Conservation (phyloP, 2,329 filamentous ascomycete species). For the Clarireedia paspali region DNA sequence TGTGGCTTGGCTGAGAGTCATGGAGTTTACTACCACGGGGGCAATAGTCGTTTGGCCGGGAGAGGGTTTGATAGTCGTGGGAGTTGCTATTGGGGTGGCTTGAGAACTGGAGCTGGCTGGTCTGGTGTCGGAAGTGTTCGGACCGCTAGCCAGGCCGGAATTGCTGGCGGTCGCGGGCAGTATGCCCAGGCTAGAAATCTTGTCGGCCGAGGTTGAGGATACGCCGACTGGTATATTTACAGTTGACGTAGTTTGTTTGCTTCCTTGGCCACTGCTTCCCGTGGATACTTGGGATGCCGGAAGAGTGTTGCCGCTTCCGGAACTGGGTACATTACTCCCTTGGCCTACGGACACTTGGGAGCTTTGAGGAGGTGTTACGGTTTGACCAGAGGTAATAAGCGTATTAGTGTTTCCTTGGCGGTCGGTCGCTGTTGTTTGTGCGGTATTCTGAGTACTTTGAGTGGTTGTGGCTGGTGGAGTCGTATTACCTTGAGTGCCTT, state of each 20-base stretch:
- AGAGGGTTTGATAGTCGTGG: constrained; percentile 3
- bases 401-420: background rate
- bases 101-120: background rate
- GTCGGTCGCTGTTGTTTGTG: background rate
- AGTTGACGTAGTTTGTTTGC: background rate
- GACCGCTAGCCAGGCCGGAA: background rate
- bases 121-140: background rate
- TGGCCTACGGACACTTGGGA: too few species aligned
- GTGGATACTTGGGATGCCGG: too few species aligned
- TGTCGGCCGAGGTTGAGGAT: background rate
- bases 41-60: constrained; percentile 8
- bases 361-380: too few species aligned
- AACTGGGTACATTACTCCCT: background rate
- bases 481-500: background rate
- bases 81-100: background rate
- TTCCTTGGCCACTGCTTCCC: background rate
- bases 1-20: constrained; percentile 15
- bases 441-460: background rate
- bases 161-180: background rate
- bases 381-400: too few species aligned
- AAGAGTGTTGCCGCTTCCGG: background rate
- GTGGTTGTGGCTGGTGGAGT: background rate
- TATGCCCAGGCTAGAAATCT: background rate
- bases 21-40: constrained; percentile 17
- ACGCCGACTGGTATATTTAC: background rate